These are phyloP conservation scores for Phoma sp. DNA, from an alignment of 2,329 filamentous ascomycete species.

Conservation along the genomic window DNA sequence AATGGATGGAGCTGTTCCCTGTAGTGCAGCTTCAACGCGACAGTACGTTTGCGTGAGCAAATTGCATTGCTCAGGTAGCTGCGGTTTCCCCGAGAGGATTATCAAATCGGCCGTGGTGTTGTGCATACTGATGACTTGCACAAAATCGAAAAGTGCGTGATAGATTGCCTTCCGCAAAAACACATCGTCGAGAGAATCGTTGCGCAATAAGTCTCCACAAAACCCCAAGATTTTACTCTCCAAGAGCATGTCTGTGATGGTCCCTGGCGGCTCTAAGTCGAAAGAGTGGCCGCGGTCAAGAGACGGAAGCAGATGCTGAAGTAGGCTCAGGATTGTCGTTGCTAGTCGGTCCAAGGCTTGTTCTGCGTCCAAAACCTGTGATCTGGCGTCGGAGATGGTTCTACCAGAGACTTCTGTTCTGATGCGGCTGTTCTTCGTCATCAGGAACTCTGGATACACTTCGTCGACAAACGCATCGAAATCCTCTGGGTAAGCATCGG, in stretches of 20 bases:
- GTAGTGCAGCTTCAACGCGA: neutral
- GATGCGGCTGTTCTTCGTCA: neutral
- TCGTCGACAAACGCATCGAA: neutral
- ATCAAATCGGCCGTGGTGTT: constrained; percentile 35
- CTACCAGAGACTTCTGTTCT: neutral
- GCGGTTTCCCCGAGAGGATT: constrained; percentile 44
- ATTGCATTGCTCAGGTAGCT: constrained; percentile 46
- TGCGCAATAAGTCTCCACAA: constrained; percentile 50
- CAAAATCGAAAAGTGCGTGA: constrained; percentile 50
- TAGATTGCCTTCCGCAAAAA: constrained; percentile 48
- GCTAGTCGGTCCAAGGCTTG: constrained; percentile 15
- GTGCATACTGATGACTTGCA: constrained; percentile 47
- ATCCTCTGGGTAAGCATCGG: neutral
- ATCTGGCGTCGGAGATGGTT: neutral
- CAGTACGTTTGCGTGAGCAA: constrained; percentile 48
- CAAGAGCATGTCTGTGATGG: constrained; percentile 44
- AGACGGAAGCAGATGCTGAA: constrained; percentile 37
- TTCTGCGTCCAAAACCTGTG: neutral
- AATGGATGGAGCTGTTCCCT: constrained; percentile 32
- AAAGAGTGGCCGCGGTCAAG: constrained; percentile 30
- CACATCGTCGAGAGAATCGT: constrained; percentile 52
- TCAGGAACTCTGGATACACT: too few species aligned
- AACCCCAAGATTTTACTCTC: constrained; percentile 49
- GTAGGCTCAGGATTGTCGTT: constrained; percentile 23
- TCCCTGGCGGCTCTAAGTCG: constrained; percentile 39